These are phyloP conservation scores for Spathaspora sp. DNA, from an alignment of 1,139 yeast genomes.

Conservation along the genomic window DNA sequence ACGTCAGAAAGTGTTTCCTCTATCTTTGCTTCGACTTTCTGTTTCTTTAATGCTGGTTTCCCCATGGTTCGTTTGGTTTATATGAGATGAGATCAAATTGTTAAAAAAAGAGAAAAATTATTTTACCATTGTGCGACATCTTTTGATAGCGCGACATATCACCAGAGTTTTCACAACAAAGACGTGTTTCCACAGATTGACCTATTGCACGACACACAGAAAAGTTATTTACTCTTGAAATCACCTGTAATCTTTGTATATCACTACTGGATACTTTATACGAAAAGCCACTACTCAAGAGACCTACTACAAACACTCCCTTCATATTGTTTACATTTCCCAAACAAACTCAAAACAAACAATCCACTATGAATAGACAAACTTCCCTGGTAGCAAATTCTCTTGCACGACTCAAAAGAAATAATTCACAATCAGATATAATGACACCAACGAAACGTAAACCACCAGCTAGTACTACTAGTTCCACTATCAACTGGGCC, in stretches of 20 bases:
- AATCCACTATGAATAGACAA: not conserved
- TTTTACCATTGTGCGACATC: not conserved
- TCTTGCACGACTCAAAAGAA: not conserved
- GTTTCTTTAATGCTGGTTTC: slow-evolving; percentile 10
- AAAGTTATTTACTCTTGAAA: too few species aligned
- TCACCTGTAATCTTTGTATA: too few species aligned
- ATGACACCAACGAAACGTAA: not conserved
- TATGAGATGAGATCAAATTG: slow-evolving; percentile 1
- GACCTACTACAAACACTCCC: not conserved
- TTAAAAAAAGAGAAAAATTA: not conserved
- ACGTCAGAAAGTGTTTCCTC: slow-evolving; percentile 13
- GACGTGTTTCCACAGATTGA: too few species aligned
- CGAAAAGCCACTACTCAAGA: not conserved
- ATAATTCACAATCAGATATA: not conserved
- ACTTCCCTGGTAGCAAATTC: not conserved
- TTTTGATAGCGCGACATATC: not conserved
- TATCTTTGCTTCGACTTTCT: slow-evolving; percentile 7
- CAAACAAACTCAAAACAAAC: not conserved
- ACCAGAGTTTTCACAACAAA: not conserved
- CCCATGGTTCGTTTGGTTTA: not conserved
- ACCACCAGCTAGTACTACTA: not conserved
- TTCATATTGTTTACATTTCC: not conserved
- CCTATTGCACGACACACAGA: too few species aligned
- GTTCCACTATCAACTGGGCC: too few species aligned
- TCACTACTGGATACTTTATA: too few species aligned